Percentiles rank a stretch among this genome's conserved stretches.
Conservation (phyloP, 139 green algal genomes). For the Coelastrella sp. region DNA sequence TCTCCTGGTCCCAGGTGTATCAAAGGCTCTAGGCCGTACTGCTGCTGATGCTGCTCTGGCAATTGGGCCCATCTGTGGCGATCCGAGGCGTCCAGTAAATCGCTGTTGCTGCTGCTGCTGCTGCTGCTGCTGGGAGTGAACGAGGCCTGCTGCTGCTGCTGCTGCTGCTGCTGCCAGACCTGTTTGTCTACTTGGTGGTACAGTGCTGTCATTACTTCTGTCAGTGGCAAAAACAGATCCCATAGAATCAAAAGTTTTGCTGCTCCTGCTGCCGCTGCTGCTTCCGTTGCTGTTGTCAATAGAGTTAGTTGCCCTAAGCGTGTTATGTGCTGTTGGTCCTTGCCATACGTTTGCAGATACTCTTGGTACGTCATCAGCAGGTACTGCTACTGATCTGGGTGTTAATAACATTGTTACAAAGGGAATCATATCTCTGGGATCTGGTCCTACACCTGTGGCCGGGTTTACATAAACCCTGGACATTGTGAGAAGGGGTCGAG, state of each 20-base stretch:
- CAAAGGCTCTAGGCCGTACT: too few species aligned
- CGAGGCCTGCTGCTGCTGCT: not conserved
- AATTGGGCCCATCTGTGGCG: too few species aligned
- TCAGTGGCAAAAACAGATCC: too few species aligned
- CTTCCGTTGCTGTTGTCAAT: not conserved
- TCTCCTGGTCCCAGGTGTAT: not conserved
- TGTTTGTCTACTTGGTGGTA: not conserved
- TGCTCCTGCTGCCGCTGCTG: not conserved
- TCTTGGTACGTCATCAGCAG: not conserved
- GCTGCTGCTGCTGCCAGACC: not conserved
- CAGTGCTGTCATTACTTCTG: too few species aligned
- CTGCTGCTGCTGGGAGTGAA: not conserved
- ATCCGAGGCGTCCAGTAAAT: too few species aligned
- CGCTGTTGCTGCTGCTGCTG: not conserved
- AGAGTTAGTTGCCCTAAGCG: too few species aligned
- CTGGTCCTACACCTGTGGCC: slow-evolving; percentile 5
- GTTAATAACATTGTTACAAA: slow-evolving; percentile 6
- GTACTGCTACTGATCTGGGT: not conserved
- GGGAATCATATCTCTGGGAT: not conserved
- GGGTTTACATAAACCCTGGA: slow-evolving; percentile 39
- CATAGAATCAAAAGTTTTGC: too few species aligned
- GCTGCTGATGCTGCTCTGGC: too few species aligned
- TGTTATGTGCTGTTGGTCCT: too few species aligned
- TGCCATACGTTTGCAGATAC: not conserved
- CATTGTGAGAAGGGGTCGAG: slow-evolving; percentile 9